These are phyloP conservation scores for Hebeloma cylindrosporum DNA, from an alignment of 768 basidiomycete genomes.

Conservation along the genomic window DNA sequence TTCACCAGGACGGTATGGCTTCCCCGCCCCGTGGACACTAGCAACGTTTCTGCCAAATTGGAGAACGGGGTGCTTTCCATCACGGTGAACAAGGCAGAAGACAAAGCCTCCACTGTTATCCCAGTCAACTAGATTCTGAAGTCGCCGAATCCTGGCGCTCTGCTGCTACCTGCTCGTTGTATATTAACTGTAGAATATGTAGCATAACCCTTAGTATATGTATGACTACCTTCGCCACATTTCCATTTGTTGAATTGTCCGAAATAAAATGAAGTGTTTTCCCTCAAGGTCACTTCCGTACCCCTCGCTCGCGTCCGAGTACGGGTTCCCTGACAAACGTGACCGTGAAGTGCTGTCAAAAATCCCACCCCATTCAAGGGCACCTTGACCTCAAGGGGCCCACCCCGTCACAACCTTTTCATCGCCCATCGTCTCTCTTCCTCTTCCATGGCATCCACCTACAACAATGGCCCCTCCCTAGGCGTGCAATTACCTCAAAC, in stretches of 20 bases:
- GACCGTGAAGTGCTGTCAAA: constrained; percentile 27
- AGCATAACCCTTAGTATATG: too few relatives aligned
- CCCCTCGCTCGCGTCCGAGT: not conserved
- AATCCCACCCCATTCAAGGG: constrained; percentile 16
- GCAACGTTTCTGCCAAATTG: constrained; percentile 61
- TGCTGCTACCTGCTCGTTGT: too few relatives aligned
- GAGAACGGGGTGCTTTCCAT: constrained; percentile 69
- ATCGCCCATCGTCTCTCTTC: constrained; percentile 4
- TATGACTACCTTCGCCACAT: too few relatives aligned
- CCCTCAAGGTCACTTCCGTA: too few relatives aligned
- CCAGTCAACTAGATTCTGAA: constrained; percentile 29
- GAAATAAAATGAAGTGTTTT: too few relatives aligned
- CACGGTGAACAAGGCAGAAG: constrained; percentile 58
- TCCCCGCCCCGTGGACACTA: constrained; percentile 59
- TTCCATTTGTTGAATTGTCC: not conserved
- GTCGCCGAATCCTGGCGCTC: not conserved
- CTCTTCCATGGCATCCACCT: constrained; percentile 9
- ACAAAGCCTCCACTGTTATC: constrained; percentile 54
- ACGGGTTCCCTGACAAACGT: constrained; percentile 15
- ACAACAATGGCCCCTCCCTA: constrained; percentile 14
- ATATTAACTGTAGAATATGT: not conserved
- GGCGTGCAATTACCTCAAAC: constrained; percentile 6
- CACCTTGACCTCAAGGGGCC: not conserved
- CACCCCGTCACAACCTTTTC: not conserved
- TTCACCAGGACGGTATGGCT: constrained; percentile 76